Conservation (phyloP, 495 filamentous ascomycete species). For the Neurospora terricola region DNA sequence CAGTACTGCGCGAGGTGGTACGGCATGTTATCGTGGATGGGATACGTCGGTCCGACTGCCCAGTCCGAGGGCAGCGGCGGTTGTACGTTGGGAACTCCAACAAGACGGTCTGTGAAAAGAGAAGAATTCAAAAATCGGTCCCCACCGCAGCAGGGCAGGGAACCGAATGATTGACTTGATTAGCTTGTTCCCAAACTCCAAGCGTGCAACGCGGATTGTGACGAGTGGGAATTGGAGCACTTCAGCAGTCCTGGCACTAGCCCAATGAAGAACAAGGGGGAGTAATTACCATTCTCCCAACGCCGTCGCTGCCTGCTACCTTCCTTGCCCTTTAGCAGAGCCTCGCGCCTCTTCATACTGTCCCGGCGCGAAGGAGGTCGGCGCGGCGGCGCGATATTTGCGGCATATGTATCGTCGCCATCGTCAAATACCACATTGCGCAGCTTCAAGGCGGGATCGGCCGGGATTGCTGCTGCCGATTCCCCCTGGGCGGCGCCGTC, state of each 20-base stretch:
- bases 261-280: not conserved
- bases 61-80: constrained; percentile 77
- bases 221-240: not conserved
- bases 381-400: constrained; percentile 21
- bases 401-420: constrained; percentile 3
- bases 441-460: constrained; percentile 11
- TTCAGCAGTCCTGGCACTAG: not conserved
- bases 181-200: not conserved
- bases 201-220: not conserved
- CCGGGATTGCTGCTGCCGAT: not conserved
- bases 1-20: constrained; percentile 85
- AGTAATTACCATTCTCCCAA: constrained; percentile 81
- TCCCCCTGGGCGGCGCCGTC: constrained; percentile 15
- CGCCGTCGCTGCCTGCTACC: constrained; percentile 78
- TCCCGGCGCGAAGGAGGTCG: constrained; percentile 32
- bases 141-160: not conserved
- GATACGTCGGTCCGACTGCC: constrained; percentile 66
- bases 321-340: constrained; percentile 80
- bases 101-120: constrained; percentile 58
- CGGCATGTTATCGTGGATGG: constrained; percentile 59
- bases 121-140: not conserved
- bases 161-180: not conserved
- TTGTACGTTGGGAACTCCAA: constrained; percentile 76
- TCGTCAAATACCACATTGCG: constrained; percentile 8
- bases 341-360: constrained; percentile 49